These are phyloP conservation scores for Elongisporangium undulatum DNA, from an alignment of 352 stramenopile genomes.

Conservation along the genomic window DNA sequence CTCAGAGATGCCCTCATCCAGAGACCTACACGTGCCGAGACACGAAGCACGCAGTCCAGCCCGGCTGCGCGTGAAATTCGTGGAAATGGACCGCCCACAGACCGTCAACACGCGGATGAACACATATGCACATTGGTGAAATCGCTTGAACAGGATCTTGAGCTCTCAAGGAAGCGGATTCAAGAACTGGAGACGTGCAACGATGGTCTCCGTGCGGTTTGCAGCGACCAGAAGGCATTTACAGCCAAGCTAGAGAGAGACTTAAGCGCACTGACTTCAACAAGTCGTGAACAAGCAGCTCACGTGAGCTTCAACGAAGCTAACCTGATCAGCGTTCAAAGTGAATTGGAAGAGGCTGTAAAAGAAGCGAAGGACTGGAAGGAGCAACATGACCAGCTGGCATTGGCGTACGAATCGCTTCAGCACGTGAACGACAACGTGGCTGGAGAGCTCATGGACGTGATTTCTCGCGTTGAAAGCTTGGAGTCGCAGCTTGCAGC, in stretches of 20 bases:
- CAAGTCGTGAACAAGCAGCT: background rate
- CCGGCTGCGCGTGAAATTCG: background rate
- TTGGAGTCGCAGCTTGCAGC: background rate
- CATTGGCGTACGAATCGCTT: background rate
- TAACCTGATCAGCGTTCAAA: background rate
- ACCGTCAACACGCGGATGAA: background rate
- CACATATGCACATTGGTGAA: background rate
- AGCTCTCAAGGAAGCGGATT: background rate
- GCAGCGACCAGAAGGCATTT: background rate
- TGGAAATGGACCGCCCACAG: background rate
- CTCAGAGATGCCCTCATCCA: background rate
- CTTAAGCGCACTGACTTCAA: background rate
- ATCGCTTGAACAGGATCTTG: background rate
- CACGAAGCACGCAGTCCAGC: background rate
- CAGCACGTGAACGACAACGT: background rate
- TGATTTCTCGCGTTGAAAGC: background rate
- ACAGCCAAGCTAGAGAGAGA: background rate
- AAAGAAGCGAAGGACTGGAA: slow-evolving; percentile 1
- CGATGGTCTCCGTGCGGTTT: background rate
- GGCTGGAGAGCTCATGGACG: background rate
- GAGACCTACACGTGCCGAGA: background rate
- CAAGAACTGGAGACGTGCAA: background rate
- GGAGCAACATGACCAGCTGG: background rate
- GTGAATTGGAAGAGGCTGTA: background rate
- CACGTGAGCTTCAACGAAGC: background rate